A percentile compares a stretch with the other conserved stretches of the same genome.
These are phyloP conservation scores for Leccinum sublutescens DNA, from an alignment of 768 basidiomycete genomes.

Conservation along the genomic window DNA sequence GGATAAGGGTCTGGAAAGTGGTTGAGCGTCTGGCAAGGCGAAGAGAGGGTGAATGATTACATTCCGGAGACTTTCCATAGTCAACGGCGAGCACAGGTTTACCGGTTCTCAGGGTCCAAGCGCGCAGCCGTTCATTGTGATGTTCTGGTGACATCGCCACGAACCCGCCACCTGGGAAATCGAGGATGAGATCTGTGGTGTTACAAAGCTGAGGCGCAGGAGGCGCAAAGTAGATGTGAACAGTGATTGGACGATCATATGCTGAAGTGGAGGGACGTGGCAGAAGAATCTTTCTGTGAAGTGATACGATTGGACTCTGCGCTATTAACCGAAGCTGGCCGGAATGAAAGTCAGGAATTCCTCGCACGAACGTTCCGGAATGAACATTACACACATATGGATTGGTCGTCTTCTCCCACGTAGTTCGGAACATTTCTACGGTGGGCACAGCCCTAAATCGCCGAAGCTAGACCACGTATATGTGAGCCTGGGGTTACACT, in stretches of 20 bases:
- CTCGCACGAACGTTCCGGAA: slow-evolving; percentile 23
- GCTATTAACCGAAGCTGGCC: slow-evolving; percentile 61
- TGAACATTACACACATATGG: slow-evolving; percentile 75
- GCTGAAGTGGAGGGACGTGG: slow-evolving; percentile 75
- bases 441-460: slow-evolving; percentile 91
- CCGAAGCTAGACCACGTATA: slow-evolving; percentile 58
- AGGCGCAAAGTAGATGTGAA: slow-evolving; percentile 78
- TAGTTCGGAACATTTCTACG: slow-evolving; percentile 91
- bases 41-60: slow-evolving; percentile 41
- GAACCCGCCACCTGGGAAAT: slow-evolving; percentile 96
- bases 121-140: slow-evolving; percentile 89
- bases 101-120: slow-evolving; percentile 79
- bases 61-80: slow-evolving; percentile 97
- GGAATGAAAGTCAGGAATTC: slow-evolving; percentile 9
- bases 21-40: slow-evolving; percentile 4
- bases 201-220: slow-evolving; percentile 60
- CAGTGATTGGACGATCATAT: slow-evolving; percentile 80
- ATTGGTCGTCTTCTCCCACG: slow-evolving; percentile 97
- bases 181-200: slow-evolving; percentile 80
- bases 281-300: slow-evolving; percentile 76
- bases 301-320: slow-evolving; percentile 56
- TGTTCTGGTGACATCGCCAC: slow-evolving; percentile 95
- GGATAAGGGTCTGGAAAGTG: slow-evolving; percentile 82
- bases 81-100: slow-evolving; percentile 84
- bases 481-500: slow-evolving; percentile 1